Evolutionary conservation across 2,329 filamentous ascomycete species (phyloP).

Genomic region (Colletotrichum gloeosporioides): DNA sequence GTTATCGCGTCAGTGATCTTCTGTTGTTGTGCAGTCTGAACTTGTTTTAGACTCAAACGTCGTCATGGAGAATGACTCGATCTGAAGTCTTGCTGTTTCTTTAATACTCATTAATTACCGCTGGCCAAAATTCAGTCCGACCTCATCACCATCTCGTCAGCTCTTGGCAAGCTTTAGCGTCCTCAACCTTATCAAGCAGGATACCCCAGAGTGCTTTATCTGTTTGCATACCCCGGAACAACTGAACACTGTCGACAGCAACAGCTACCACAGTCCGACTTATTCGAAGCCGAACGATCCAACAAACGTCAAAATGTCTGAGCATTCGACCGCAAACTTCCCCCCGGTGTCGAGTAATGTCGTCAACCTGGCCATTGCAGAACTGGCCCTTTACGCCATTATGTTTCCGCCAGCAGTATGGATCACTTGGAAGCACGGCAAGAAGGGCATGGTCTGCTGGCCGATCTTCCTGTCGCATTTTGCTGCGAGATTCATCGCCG

Average conservation of each 20-base stretch:
- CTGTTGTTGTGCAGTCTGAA: not conserved
- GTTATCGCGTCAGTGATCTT: not conserved
- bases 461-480: conserved; percentile 31
- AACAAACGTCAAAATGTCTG: not conserved
- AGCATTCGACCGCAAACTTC: not conserved
- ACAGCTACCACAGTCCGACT: not conserved
- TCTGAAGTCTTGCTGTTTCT: not conserved
- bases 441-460: conserved; percentile 34
- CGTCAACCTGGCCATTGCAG: conserved; percentile 23
- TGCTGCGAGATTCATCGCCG: conserved; percentile 25
- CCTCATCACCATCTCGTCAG: not conserved
- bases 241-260: not conserved
- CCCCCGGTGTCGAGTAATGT: conserved; percentile 8
- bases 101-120: not conserved
- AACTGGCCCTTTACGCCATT: conserved; percentile 25
- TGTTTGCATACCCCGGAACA: not conserved
- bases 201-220: not conserved
- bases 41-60: conserved; percentile 1
- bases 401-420: conserved; percentile 24
- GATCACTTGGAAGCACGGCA: conserved; percentile 33
- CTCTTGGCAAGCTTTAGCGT: not conserved
- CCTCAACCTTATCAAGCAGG: not conserved
- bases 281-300: not conserved
- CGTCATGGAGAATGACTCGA: conserved; percentile 5
- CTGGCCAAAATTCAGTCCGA: not conserved